Conservation (phyloP, 1,284 basidiomycete genomes). For the Apiotrichum veenhuisii region DNA sequence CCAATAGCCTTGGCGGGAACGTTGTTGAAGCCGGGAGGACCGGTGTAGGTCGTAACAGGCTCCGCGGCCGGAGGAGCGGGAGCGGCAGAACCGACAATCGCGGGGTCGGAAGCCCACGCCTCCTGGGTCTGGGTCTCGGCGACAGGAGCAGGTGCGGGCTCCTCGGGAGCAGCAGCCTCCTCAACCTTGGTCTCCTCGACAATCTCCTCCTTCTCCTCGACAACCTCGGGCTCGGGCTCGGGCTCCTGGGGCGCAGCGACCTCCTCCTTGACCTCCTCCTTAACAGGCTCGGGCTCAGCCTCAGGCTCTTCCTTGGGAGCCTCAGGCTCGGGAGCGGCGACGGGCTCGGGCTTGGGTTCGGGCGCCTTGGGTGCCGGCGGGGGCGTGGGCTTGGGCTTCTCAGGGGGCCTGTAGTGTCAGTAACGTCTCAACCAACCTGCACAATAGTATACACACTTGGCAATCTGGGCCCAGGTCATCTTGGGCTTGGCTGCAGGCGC, state of each 20-base stretch:
- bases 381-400: slow-evolving; percentile 53
- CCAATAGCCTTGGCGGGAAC: slow-evolving; percentile 27
- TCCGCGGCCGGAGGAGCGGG: slow-evolving; percentile 30
- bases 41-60: slow-evolving; percentile 46
- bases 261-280: slow-evolving; percentile 16
- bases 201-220: slow-evolving; percentile 15
- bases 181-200: slow-evolving; percentile 23
- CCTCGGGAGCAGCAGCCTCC: slow-evolving; percentile 17
- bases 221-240: slow-evolving; percentile 31
- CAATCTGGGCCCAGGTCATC: slow-evolving; percentile 52
- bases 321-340: slow-evolving; percentile 11
- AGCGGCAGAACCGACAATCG: slow-evolving; percentile 36
- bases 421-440: background rate
- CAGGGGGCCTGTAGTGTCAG: slow-evolving; percentile 33
- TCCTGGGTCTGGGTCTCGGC: slow-evolving; percentile 11
- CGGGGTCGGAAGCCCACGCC: slow-evolving; percentile 36
- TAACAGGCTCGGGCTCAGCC: slow-evolving; percentile 16
- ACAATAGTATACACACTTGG: slow-evolving; percentile 38
- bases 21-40: slow-evolving; percentile 51
- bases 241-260: slow-evolving; percentile 22
- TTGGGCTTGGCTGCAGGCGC: slow-evolving; percentile 28
- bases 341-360: slow-evolving; percentile 5
- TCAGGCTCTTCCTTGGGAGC: slow-evolving; percentile 37
- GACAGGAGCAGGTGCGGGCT: slow-evolving; percentile 9
- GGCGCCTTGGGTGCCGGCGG: slow-evolving; percentile 52